Percentiles rank a stretch among this genome's conserved stretches.
Conservation (phyloP, 2,329 filamentous ascomycete species). For the Pseudodiploospora longispora region DNA sequence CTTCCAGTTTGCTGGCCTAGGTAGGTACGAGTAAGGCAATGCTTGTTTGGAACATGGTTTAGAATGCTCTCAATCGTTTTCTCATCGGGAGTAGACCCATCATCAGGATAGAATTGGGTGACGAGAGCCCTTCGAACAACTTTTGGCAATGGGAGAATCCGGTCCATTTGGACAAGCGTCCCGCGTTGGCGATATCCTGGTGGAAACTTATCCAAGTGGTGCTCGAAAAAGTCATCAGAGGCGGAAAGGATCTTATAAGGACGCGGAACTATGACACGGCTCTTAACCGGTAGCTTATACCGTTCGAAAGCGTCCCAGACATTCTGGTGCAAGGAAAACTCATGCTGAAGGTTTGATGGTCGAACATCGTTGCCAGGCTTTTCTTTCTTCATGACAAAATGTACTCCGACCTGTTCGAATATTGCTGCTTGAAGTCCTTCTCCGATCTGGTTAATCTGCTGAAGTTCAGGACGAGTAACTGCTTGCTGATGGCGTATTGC, state of each 20-base stretch:
- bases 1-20: slow-evolving; percentile 6
- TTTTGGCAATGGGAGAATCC: slow-evolving; percentile 14
- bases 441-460: slow-evolving; percentile 14
- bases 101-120: slow-evolving; percentile 7
- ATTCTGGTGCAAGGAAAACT: slow-evolving; percentile 4
- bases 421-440: slow-evolving; percentile 11
- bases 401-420: slow-evolving; percentile 10
- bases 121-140: slow-evolving; percentile 11
- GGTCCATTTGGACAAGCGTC: slow-evolving; percentile 11
- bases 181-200: slow-evolving; percentile 2
- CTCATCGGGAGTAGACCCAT: neutral
- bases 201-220: slow-evolving; percentile 4
- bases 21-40: slow-evolving; percentile 14
- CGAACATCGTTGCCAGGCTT: slow-evolving; percentile 9
- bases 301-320: slow-evolving; percentile 5
- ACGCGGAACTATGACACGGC: slow-evolving; percentile 4
- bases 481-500: neutral
- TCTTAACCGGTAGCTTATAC: neutral
- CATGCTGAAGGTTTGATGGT: slow-evolving; percentile 5
- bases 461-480: neutral
- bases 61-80: slow-evolving; percentile 1
- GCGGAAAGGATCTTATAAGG: neutral
- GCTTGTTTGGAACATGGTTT: slow-evolving; percentile 10
- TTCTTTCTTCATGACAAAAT: slow-evolving; percentile 11
- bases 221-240: slow-evolving; percentile 1